Evolutionary conservation across 306 rosid genomes (phyloP).

Genomic region (Vigna trinervia): DNA sequence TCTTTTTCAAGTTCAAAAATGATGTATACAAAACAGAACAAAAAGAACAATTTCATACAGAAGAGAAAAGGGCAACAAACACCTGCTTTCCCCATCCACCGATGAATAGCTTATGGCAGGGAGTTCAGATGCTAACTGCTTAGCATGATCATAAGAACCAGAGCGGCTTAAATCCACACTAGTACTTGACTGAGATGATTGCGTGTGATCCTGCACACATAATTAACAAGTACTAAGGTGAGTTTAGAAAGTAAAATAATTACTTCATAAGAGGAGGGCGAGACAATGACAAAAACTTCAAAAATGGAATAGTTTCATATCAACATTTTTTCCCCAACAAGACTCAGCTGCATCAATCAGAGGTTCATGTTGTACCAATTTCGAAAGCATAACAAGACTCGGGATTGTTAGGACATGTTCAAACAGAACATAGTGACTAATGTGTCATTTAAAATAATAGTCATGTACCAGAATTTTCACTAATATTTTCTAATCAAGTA

Average conservation of each 20-base stretch:
- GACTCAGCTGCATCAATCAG: background rate
- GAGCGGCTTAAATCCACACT: constrained; percentile 60
- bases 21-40: constrained; percentile 13
- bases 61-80: constrained; percentile 37
- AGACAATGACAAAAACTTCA: background rate
- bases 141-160: constrained; percentile 68
- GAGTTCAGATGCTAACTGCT: constrained; percentile 76
- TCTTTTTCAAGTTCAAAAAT: constrained; percentile 27
- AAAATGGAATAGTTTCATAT: constrained; percentile 26
- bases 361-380: background rate
- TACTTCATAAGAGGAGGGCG: background rate
- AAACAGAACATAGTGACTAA: background rate
- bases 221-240: constrained; percentile 8
- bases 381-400: background rate
- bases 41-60: constrained; percentile 23
- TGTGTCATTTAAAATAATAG: constrained; percentile 4
- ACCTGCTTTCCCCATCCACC: constrained; percentile 77
- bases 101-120: constrained; percentile 48
- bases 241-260: constrained; percentile 26
- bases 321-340: constrained; percentile 19
- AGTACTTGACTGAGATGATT: constrained; percentile 57
- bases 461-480: background rate
- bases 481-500: background rate
- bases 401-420: background rate
- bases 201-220: constrained; percentile 64